Evolutionary conservation across 108 stramenopile genomes (phyloP).

Genomic region (Skeletonema marinoi): DNA sequence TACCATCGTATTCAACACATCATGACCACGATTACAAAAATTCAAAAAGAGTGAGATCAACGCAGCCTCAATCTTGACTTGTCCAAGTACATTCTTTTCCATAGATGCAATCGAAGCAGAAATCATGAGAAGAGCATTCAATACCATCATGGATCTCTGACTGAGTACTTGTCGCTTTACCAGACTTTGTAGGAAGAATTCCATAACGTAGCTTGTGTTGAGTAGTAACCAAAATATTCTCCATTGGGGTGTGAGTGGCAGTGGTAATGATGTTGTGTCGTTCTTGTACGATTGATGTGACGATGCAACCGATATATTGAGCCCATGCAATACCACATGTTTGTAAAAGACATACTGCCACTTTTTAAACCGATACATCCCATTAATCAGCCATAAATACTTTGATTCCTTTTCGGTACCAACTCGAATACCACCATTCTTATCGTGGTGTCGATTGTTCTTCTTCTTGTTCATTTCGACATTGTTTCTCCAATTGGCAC

Average conservation of each 20-base stretch:
- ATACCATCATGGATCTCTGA: conserved; percentile 55
- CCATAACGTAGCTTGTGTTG: conserved; percentile 84
- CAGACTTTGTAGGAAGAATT: conserved; percentile 86
- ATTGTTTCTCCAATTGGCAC: conserved; percentile 56
- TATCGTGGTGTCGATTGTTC: not conserved
- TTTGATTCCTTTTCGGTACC: conserved; percentile 14
- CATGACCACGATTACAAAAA: conserved; percentile 59
- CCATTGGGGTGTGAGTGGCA: conserved; percentile 41
- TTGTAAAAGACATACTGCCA: conserved; percentile 90
- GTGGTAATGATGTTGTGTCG: not conserved
- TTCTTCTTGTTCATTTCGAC: conserved; percentile 13
- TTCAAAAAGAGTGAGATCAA: conserved; percentile 38
- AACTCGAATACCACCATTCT: not conserved
- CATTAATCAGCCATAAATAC: not conserved
- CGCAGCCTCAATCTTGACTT: conserved; percentile 32
- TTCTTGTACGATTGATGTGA: not conserved
- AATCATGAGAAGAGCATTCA: conserved; percentile 66
- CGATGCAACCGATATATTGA: conserved; percentile 66
- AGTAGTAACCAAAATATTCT: conserved; percentile 77
- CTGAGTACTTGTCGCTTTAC: conserved; percentile 66
- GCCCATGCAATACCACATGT: conserved; percentile 79
- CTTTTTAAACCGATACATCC: conserved; percentile 87
- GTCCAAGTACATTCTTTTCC: conserved; percentile 3
- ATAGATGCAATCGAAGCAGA: conserved; percentile 48
- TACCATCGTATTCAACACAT: conserved; percentile 52